Base-by-base conservation (phyloP, 176 grass and related monocot genomes). In the Aegilops bicornis region DNA sequence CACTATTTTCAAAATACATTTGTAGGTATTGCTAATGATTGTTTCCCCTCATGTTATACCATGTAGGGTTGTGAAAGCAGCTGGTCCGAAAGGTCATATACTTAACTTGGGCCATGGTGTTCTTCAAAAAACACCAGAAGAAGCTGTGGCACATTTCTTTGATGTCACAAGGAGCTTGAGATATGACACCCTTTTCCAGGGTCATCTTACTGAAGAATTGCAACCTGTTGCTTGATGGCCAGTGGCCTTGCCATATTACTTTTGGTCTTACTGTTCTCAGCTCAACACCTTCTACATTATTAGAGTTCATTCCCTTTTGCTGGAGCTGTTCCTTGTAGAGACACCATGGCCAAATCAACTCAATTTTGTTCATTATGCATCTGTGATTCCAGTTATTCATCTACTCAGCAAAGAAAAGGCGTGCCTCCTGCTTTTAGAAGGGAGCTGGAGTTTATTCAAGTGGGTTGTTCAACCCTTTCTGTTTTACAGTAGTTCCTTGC, bases 91-190 rank as follows among this genome's bases (percentile, higher is more conserved):
- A 89, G 90, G 97, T 47, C 94, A 99, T 86, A 96, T 99, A 85
- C 87, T 99, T 56, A 99, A 99, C 79, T 67, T 99, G 79, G 96
- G 97, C 43, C 97, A 99, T 64, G 94, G 97, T 77, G 94, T 99
- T 81, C 97, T 99, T 64, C 89, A 93, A 61, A 91, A 91, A 63
- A 93, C 97, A 65, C 90, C 92, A 10, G 97, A 99, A 90, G 92
- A 99, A 86, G 91, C 94, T 78, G 97, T 99, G 40, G 90, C 88
- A 12, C 94, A 96, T 96, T 99, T 94, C 88, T 99, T 99, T 90
- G 92, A 99, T 87, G 94, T 99, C 12, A 94, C 89, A 22, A 92
- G 92, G 80, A 73, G 90, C 87, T 89, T 96, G 89, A 96, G 90
- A 92, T 99, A 99, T 88, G 92, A 90, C 77, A 85, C 84, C 36